These are phyloP conservation scores for Hapsidospora chrysogenum DNA, from an alignment of 495 filamentous ascomycete species.

Conservation along the genomic window DNA sequence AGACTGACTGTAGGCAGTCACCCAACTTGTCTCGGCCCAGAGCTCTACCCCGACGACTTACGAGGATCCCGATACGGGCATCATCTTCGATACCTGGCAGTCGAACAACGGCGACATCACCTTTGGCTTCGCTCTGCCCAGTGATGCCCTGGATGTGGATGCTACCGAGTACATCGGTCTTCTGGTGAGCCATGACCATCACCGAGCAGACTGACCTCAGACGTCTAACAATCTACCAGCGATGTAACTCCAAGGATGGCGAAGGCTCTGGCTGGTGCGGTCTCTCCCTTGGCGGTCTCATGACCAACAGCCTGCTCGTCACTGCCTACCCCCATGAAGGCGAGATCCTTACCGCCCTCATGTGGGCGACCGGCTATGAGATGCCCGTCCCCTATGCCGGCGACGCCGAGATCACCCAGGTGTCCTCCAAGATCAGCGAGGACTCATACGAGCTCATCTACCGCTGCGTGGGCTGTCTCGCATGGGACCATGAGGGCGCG, in stretches of 20 bases:
- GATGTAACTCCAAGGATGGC: constrained; percentile 6
- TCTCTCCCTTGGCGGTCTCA: constrained; percentile 36
- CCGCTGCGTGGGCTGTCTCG: constrained; percentile 44
- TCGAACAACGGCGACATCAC: constrained; percentile 16
- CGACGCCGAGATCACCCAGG: constrained; percentile 37
- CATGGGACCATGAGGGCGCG: constrained; percentile 34
- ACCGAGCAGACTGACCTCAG: too few species aligned
- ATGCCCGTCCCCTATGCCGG: constrained; percentile 40
- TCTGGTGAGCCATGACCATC: constrained; percentile 28
- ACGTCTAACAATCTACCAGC: not conserved
- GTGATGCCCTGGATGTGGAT: constrained; percentile 29
- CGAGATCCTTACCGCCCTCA: constrained; percentile 35
- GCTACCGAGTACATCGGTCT: constrained; percentile 42
- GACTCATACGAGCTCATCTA: constrained; percentile 40
- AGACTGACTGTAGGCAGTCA: too few species aligned
- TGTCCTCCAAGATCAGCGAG: constrained; percentile 37
- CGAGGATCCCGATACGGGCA: constrained; percentile 22
- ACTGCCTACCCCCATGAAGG: constrained; percentile 36
- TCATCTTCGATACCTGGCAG: constrained; percentile 25
- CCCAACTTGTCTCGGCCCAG: constrained; percentile 11
- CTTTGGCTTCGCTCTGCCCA: constrained; percentile 39
- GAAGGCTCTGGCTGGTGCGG: constrained; percentile 36
- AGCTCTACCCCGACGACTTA: constrained; percentile 9
- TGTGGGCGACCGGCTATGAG: constrained; percentile 39
- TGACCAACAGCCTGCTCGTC: constrained; percentile 41